phyloP scores from a whole-genome alignment of 768 basidiomycete species.

The Mycena maculata region DNA sequence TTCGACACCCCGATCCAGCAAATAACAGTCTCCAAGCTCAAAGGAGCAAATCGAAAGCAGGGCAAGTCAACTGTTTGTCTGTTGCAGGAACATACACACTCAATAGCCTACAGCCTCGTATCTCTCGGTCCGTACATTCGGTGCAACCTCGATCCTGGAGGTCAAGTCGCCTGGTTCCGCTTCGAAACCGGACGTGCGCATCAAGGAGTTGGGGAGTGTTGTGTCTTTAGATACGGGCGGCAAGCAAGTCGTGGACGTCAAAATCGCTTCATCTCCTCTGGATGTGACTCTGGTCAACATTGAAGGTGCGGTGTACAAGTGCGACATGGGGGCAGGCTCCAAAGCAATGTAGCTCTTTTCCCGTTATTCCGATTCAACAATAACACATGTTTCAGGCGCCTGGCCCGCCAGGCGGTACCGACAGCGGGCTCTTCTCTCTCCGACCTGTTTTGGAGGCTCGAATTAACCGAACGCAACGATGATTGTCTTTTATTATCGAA shows the following conservation, averaged over 20 bases:
- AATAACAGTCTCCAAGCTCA: constrained; percentile 52
- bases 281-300: constrained; percentile 59
- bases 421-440: background rate
- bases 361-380: background rate
- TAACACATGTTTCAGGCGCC: constrained; percentile 39
- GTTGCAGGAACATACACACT: background rate
- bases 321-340: constrained; percentile 48
- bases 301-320: constrained; percentile 63
- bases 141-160: constrained; percentile 55
- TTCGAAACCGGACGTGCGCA: constrained; percentile 18
- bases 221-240: constrained; percentile 54
- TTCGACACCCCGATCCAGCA: constrained; percentile 81
- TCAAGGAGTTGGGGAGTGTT: constrained; percentile 52
- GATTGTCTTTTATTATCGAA: constrained; percentile 61
- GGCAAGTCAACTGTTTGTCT: background rate
- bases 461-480: constrained; percentile 46
- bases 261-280: constrained; percentile 45
- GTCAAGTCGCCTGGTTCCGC: constrained; percentile 34
- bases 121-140: constrained; percentile 61
- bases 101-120: constrained; percentile 38
- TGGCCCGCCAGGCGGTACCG: constrained; percentile 18
- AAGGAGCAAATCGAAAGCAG: background rate
- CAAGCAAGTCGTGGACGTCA: constrained; percentile 60
- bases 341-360: constrained; percentile 54
- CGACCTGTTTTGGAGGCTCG: constrained; percentile 65